Evolutionary conservation across 1,284 basidiomycete species (phyloP).

Genomic region (Fomitopsis pinicola): DNA sequence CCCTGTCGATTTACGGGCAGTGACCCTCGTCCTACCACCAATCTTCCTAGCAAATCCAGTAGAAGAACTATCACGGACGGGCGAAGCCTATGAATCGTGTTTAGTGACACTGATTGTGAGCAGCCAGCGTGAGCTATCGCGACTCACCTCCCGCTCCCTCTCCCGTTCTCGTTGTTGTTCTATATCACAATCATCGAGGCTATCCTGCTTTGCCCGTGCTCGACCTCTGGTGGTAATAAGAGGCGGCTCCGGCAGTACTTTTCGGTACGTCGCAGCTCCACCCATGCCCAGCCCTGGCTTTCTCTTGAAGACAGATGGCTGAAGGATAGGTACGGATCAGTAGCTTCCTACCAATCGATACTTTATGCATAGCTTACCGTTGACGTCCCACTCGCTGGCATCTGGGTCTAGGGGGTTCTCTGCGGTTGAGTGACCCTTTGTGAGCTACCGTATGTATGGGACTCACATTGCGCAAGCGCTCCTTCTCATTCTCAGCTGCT

Average conservation of each 20-base stretch:
- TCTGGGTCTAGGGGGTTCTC: too few species aligned
- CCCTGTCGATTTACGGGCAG: not conserved
- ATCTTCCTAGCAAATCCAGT: too few species aligned
- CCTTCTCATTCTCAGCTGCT: not conserved
- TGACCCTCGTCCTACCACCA: not conserved
- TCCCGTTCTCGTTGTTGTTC: not conserved
- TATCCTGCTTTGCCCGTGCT: not conserved
- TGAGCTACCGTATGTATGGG: too few species aligned
- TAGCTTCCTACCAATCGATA: too few species aligned
- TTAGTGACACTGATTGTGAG: not conserved
- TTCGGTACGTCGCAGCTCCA: not conserved
- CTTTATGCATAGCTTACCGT: not conserved
- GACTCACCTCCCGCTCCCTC: not conserved
- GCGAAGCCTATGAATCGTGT: not conserved
- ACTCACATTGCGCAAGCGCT: not conserved
- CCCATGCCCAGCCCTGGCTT: not conserved
- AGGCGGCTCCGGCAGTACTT: not conserved
- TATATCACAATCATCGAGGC: not conserved
- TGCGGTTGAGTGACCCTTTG: too few species aligned
- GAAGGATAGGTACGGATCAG: too few species aligned
- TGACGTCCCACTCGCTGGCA: not conserved
- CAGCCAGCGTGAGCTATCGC: not conserved
- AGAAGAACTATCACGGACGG: not conserved
- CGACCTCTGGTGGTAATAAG: not conserved
- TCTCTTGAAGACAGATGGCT: not conserved